These are phyloP conservation scores for Salix suchowensis DNA, from an alignment of 345 rosid species.

Conservation along the genomic window DNA sequence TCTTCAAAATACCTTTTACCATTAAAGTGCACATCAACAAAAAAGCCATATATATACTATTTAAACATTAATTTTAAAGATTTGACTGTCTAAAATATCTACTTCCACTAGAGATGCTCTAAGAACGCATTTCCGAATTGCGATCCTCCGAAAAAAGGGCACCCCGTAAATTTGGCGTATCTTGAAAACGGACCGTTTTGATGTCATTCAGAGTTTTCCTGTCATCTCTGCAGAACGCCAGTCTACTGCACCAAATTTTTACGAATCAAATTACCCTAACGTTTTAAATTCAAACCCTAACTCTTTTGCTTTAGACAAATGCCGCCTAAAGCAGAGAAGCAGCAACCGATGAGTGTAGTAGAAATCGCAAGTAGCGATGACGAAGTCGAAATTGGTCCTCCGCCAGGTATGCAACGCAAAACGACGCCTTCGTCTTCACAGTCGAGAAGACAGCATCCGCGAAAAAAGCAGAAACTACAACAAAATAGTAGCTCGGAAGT, in stretches of 20 bases:
- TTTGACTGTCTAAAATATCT: too few species aligned
- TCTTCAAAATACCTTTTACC: too few species aligned
- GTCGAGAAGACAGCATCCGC: neutral
- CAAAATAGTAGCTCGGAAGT: slow-evolving; percentile 11
- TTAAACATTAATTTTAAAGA: too few species aligned
- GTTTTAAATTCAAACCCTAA: neutral
- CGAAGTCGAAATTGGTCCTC: slow-evolving; percentile 17
- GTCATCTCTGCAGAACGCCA: neutral
- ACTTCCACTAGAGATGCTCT: too few species aligned
- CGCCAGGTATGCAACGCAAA: neutral
- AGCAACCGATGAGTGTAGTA: slow-evolving; percentile 23
- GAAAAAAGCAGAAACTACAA: slow-evolving; percentile 1
- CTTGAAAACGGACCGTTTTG: neutral
- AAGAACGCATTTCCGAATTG: too few species aligned
- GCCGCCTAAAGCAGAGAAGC: slow-evolving; percentile 26
- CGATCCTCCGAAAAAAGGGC: neutral
- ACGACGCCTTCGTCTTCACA: neutral
- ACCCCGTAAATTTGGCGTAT: neutral
- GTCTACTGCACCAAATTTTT: neutral
- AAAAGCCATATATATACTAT: too few species aligned
- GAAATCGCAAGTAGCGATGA: slow-evolving; percentile 49
- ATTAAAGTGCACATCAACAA: too few species aligned
- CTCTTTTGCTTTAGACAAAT: slow-evolving; percentile 10
- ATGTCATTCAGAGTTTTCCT: neutral
- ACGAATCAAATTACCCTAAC: neutral